phyloP scores from a whole-genome alignment of 75 land plant species.

The Pinus tabuliformis region DNA sequence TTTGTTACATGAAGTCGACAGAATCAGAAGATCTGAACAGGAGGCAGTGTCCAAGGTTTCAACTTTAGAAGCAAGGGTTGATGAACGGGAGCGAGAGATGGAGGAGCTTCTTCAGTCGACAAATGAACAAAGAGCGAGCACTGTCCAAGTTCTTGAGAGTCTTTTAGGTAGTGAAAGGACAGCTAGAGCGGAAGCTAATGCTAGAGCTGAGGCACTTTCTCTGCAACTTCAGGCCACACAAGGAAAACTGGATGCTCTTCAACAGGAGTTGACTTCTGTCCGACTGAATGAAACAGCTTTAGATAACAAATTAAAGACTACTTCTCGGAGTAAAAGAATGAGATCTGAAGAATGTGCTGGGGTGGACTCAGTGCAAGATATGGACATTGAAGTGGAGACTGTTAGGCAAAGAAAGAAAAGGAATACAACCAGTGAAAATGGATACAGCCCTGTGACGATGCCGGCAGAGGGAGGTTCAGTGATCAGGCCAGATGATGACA shows the following conservation, averaged over 20 bases:
- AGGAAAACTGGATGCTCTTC: conserved; percentile 67
- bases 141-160: conserved; percentile 77
- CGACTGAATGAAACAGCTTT: conserved; percentile 75
- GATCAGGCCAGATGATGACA: conserved; percentile 30
- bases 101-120: conserved; percentile 54
- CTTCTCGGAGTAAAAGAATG: conserved; percentile 56
- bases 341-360: conserved; percentile 55
- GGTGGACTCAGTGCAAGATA: conserved; percentile 64
- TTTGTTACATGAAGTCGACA: conserved; percentile 46
- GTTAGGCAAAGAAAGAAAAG: conserved; percentile 24
- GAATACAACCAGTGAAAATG: conserved; percentile 47
- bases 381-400: conserved; percentile 38
- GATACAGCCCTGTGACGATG: conserved; percentile 31
- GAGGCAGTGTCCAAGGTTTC: conserved; percentile 58
- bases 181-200: conserved; percentile 74
- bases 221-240: conserved; percentile 73
- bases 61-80: conserved; percentile 59
- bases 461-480: conserved; percentile 65
- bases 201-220: conserved; percentile 76
- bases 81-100: conserved; percentile 83
- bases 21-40: conserved; percentile 45
- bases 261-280: conserved; percentile 58
- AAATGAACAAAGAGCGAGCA: conserved; percentile 79
- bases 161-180: conserved; percentile 67
- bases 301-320: conserved; percentile 60